phyloP scores from a whole-genome alignment of 768 basidiomycete genomes.

The Suillus variegatus region DNA sequence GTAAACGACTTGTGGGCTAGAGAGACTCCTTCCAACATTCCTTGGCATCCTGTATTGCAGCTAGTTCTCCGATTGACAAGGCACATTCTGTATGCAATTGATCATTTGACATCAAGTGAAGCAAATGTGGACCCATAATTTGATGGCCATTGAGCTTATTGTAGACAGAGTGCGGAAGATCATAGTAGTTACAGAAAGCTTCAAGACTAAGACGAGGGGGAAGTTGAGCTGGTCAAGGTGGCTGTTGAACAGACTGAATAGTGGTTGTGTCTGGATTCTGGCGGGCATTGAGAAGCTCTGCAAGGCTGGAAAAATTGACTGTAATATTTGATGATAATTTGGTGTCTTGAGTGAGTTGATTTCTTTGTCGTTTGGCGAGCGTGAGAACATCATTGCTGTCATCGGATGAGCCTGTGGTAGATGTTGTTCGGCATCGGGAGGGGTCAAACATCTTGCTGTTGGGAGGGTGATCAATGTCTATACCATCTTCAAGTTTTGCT shows the following conservation, averaged over 20 bases:
- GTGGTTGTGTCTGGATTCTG: background rate
- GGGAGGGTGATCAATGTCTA: background rate
- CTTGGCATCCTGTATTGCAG: background rate
- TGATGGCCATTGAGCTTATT: background rate
- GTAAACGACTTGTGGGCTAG: background rate
- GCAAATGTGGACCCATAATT: background rate
- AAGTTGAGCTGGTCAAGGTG: background rate
- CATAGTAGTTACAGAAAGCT: background rate
- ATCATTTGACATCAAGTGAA: background rate
- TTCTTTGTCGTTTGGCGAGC: background rate
- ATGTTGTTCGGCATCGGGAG: background rate
- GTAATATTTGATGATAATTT: background rate
- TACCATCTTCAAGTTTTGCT: conserved; percentile 2
- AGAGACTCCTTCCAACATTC: background rate
- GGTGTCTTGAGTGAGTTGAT: background rate
- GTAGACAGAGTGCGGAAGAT: background rate
- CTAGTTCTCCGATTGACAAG: conserved; percentile 1
- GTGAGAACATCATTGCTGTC: background rate
- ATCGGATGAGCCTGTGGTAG: background rate
- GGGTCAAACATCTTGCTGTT: too few relatives aligned
- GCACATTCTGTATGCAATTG: background rate
- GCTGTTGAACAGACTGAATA: background rate
- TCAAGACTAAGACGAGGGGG: background rate
- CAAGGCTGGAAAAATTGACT: background rate
- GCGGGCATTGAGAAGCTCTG: background rate